Base-by-base conservation (phyloP, 768 basidiomycete species). In the Naganishia vaughanmartiniae region DNA sequence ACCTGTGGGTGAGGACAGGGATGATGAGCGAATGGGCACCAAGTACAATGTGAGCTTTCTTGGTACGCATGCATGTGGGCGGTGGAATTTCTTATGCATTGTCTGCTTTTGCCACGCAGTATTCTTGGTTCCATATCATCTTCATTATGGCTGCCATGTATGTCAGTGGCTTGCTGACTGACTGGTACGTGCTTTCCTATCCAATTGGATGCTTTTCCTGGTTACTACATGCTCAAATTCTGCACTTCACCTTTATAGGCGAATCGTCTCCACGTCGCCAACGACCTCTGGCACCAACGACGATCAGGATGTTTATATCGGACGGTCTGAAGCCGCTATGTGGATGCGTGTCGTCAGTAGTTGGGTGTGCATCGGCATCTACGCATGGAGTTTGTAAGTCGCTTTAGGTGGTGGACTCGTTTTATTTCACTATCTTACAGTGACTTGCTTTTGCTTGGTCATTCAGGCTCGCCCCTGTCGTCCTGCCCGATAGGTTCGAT, bases 101-200 rank as follows among this genome's bases (percentile, higher is more conserved):
- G 19, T 39, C 30, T 21, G 33, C 26, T 54, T 48, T 42, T 24
- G 7, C 42, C n/a, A 4, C 48, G 6, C 74, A 96, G 93, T 99
- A 99, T 80, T 87, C 93, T 1, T 99, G 93, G 93, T 98, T 99
- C 87, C 96, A 99, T 78, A 83, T 97, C 80, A 97, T 99, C 76
- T 99, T 98, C 79, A 88, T 90, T 54, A 89, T 98, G 75, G 96
- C 88, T 33, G 85, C 93, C 17, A 98, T 98, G 96, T 99, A 99
- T 82, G 93, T 97, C 30, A 93, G 91, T 7, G 94, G 96, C 87
- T 84, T 99, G 17, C 82, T 99, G 66, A 99, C 95, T 0, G 95
- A 99, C 82, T 98, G 96, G 95, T 94, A 80, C 69, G 91, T 84
- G 45, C 30, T 14, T n/a, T 28, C 26, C 6, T 65, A 19, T 28